phyloP scores from a whole-genome alignment of 176 grass and related monocot species.

The Avena sativa region DNA sequence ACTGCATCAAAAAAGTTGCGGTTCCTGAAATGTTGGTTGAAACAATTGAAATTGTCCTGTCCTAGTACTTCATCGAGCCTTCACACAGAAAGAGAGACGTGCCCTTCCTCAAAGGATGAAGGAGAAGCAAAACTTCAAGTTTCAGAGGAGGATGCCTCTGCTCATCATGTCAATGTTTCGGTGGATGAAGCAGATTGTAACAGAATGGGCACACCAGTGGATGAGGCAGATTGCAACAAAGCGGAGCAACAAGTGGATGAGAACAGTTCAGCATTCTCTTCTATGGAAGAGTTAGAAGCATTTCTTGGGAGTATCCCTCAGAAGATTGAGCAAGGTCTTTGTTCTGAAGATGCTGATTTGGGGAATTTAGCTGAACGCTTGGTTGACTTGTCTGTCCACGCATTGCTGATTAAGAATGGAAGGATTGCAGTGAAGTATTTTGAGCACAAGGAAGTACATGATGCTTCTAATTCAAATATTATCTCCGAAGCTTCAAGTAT shows the following conservation, averaged over 20 bases:
- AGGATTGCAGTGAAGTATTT: constrained; percentile 47
- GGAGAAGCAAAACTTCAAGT: constrained; percentile 49
- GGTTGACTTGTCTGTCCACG: constrained; percentile 68
- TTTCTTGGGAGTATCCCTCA: constrained; percentile 73
- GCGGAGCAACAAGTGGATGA: constrained; percentile 31
- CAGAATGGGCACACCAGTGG: constrained; percentile 30
- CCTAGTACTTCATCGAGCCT: constrained; percentile 34
- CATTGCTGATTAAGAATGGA: constrained; percentile 57
- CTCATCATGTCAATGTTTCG: constrained; percentile 25
- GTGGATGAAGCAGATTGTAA: constrained; percentile 40
- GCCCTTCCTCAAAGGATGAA: constrained; percentile 52
- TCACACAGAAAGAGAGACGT: constrained; percentile 38
- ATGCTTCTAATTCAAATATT: constrained; percentile 55
- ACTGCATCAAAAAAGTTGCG: constrained; percentile 71
- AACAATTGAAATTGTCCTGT: constrained; percentile 62
- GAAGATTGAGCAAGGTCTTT: constrained; percentile 86
- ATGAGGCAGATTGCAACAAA: constrained; percentile 48
- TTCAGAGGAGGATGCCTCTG: constrained; percentile 51
- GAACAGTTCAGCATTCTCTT: constrained; percentile 49
- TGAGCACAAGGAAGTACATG: constrained; percentile 43
- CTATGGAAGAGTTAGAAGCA: constrained; percentile 64
- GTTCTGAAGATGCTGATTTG: constrained; percentile 71
- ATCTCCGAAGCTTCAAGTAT: constrained; percentile 56
- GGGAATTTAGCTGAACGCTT: constrained; percentile 79
- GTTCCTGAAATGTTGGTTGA: constrained; percentile 97